These are phyloP conservation scores for Neurospora sp. DNA, from an alignment of 495 filamentous ascomycete genomes.

Conservation along the genomic window DNA sequence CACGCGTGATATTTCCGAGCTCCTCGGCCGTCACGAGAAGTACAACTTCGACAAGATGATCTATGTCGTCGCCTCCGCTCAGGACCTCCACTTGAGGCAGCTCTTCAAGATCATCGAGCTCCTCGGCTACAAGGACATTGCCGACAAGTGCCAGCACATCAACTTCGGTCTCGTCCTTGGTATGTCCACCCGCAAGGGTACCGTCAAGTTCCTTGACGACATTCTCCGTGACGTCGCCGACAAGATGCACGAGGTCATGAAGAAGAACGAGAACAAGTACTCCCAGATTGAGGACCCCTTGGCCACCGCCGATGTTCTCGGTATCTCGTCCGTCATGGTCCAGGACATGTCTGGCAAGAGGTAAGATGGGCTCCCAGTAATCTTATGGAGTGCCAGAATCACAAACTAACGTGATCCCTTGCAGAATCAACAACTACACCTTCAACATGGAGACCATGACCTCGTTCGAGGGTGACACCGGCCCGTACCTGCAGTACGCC, in stretches of 20 bases:
- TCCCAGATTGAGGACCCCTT: constrained; percentile 47
- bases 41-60: constrained; percentile 63
- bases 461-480: constrained; percentile 61
- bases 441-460: constrained; percentile 59
- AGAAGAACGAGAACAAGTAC: constrained; percentile 51
- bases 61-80: constrained; percentile 52
- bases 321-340: constrained; percentile 53
- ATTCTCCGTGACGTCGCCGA: constrained; percentile 52
- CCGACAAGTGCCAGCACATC: constrained; percentile 47
- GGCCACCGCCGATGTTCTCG: constrained; percentile 45
- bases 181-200: constrained; percentile 54
- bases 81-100: constrained; percentile 53
- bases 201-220: constrained; percentile 47
- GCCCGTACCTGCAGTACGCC: constrained; percentile 61
- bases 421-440: constrained; percentile 51
- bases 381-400: background rate
- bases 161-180: constrained; percentile 53
- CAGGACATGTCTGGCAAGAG: constrained; percentile 59
- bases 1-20: constrained; percentile 55
- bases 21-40: constrained; percentile 47
- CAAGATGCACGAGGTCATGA: constrained; percentile 57
- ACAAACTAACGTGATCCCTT: background rate
- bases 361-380: constrained; percentile 18
- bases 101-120: constrained; percentile 56
- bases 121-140: constrained; percentile 49